Percentiles rank a stretch among this genome's conserved stretches.
Conservation (phyloP, 257 asterid species). For the Nemophila menziesii region DNA sequence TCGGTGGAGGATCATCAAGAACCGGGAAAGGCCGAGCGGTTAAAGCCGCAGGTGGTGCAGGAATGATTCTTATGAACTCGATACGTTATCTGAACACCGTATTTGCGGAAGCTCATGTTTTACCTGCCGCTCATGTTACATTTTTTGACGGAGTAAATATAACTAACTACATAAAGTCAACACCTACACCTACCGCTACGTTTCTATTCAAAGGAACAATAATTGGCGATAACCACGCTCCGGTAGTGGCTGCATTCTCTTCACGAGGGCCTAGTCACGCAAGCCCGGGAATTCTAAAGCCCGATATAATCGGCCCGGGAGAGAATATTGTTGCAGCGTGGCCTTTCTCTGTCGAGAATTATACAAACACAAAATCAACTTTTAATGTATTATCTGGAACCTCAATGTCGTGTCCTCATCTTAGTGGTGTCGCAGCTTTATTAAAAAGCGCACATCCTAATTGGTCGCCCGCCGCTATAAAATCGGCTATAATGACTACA, state of each 20-base stretch:
- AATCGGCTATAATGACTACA: constrained; percentile 48
- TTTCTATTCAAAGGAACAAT: constrained; percentile 31
- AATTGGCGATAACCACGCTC: constrained; percentile 30
- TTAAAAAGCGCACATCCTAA: constrained; percentile 29
- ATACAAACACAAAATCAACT: constrained; percentile 12
- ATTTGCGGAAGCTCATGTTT: constrained; percentile 14
- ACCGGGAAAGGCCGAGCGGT: constrained; percentile 23
- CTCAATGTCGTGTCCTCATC: constrained; percentile 49
- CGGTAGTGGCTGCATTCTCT: constrained; percentile 31
- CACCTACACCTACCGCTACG: constrained; percentile 15
- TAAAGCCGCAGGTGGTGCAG: constrained; percentile 32
- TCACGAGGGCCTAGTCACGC: constrained; percentile 30
- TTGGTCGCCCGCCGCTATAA: constrained; percentile 41
- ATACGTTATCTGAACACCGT: constrained; percentile 5
- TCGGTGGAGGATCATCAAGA: background rate
- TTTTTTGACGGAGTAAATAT: constrained; percentile 10
- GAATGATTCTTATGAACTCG: constrained; percentile 25
- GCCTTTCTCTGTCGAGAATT: constrained; percentile 24
- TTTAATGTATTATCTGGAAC: constrained; percentile 42
- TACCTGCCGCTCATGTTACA: constrained; percentile 20
- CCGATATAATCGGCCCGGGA: constrained; percentile 55
- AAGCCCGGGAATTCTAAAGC: constrained; percentile 46
- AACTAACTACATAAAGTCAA: constrained; percentile 17
- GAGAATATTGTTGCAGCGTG: constrained; percentile 44
- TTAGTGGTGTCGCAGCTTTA: constrained; percentile 33